Conservation (phyloP, 2,329 filamentous ascomycete genomes). For the Pestalotiopsis sp. region DNA sequence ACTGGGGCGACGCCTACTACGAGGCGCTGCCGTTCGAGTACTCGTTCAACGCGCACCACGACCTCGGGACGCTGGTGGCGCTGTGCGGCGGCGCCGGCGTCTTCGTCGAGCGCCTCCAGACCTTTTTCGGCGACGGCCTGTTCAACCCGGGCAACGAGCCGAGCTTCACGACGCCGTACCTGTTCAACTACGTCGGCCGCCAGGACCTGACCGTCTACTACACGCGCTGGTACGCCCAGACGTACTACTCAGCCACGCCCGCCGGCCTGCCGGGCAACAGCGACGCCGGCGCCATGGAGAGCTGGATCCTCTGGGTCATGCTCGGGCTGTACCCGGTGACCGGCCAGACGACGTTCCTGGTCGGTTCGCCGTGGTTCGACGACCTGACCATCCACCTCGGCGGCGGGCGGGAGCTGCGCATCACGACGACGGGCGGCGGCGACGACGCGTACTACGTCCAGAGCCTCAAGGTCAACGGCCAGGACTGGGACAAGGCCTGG, state of each 20-base stretch:
- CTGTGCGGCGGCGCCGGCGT: constrained; percentile 55
- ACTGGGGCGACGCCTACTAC: constrained; percentile 66
- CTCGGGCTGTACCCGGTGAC: constrained; percentile 70
- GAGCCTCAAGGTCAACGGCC: constrained; percentile 65
- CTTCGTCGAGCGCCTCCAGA: constrained; percentile 62
- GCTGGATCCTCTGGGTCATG: constrained; percentile 70
- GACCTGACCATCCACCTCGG: constrained; percentile 63
- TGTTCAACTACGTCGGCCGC: constrained; percentile 68
- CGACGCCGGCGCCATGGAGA: constrained; percentile 75
- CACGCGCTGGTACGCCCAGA: constrained; percentile 60
- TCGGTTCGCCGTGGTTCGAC: constrained; percentile 65
- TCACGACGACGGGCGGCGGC: constrained; percentile 55
- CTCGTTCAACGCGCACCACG: constrained; percentile 70
- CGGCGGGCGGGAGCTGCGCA: constrained; percentile 51
- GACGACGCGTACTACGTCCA: constrained; percentile 63
- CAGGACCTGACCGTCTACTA: constrained; percentile 63
- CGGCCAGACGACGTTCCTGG: constrained; percentile 68
- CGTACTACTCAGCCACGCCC: constrained; percentile 58
- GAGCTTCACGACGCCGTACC: constrained; percentile 67
- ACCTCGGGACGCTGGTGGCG: constrained; percentile 57
- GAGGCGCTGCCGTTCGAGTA: constrained; percentile 67
- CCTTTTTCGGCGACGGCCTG: constrained; percentile 59
- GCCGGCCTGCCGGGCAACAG: constrained; percentile 69
- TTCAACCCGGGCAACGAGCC: constrained; percentile 73
- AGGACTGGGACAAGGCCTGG: constrained; percentile 66